Evolutionary conservation across 73 alveolate genomes (phyloP).

Genomic region (Stentor roeselii): DNA sequence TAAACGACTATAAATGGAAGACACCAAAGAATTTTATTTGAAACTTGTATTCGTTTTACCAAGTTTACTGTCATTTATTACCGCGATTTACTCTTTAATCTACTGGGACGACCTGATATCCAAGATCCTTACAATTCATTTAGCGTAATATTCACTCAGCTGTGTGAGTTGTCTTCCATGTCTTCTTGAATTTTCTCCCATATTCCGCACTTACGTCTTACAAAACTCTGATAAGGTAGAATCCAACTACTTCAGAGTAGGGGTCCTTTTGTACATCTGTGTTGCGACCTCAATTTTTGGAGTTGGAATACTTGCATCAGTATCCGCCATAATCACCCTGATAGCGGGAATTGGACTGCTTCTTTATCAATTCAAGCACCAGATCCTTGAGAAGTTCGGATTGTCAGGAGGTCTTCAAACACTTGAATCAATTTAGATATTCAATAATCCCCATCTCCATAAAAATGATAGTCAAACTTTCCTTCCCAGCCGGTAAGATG

Average conservation of each 20-base stretch:
- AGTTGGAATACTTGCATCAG: neutral
- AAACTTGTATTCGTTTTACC: neutral
- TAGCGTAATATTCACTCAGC: neutral
- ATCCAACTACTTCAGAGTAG: neutral
- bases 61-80: neutral
- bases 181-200: neutral
- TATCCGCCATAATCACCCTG: neutral
- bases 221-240: neutral
- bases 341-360: neutral
- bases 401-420: too few relatives aligned
- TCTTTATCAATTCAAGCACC: neutral
- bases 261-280: neutral
- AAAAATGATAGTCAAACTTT: slow-evolving; percentile 4
- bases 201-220: neutral
- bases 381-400: neutral
- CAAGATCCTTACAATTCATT: neutral
- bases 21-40: too few relatives aligned
- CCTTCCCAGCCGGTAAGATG: neutral
- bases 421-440: too few relatives aligned
- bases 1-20: neutral
- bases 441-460: too few relatives aligned
- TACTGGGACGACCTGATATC: neutral
- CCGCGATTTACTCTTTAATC: neutral
- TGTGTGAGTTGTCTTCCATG: neutral
- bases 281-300: neutral